Evolutionary conservation across 73 alveolate genomes (phyloP), one percentile per base, ranked within the genome.

Genomic region (Blepharisma stoltei): DNA sequence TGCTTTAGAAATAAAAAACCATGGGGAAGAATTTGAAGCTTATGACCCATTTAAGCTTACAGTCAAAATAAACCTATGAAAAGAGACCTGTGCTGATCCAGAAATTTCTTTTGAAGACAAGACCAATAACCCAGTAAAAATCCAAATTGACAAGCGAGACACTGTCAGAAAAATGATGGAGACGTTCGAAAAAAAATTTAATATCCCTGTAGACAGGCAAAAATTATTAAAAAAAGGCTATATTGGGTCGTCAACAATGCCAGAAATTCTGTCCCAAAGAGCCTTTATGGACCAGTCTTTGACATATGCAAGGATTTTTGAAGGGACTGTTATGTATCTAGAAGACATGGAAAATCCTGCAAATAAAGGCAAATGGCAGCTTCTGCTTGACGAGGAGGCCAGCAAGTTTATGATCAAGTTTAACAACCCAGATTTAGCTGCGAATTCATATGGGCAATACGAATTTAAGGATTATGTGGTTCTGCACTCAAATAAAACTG

Each of bases 1-100:
- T 14, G 41, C 79, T 1, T n/a, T 69, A 23, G 79, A 69, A 69
- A 44, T 46, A 9, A 69, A 69, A 43, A 14, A 69, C 4, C n/a
- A 18, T 14, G 79, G 27, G 4, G 55, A 69, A 23, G 41, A 23
- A 7, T 69, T 69, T 25, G 27, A 18, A 37, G 5, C 55, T 14
- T 69, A 37, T 5, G 79, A 69, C 38, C 60, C 79, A 9, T 38
- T 18, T 14, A 46, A 69, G 41, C 21, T 69, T 0, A 11, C n/a
- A 11, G 32, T 69, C 4, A 23, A 43, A 23, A 43, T 44, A n/a
- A 7, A 69, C 4, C 0, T 46, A 7, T 69, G 23, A 9, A 9
- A 69, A 69, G 79, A 69, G 4, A 44, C 20, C 60, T 7, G 27
- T n/a, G 11, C 67, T 14, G 11, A 14, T 5, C 25, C 71, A 69